Evolutionary conservation across 2,329 filamentous ascomycete species (phyloP).

Genomic region (Aquanectria penicillioides): DNA sequence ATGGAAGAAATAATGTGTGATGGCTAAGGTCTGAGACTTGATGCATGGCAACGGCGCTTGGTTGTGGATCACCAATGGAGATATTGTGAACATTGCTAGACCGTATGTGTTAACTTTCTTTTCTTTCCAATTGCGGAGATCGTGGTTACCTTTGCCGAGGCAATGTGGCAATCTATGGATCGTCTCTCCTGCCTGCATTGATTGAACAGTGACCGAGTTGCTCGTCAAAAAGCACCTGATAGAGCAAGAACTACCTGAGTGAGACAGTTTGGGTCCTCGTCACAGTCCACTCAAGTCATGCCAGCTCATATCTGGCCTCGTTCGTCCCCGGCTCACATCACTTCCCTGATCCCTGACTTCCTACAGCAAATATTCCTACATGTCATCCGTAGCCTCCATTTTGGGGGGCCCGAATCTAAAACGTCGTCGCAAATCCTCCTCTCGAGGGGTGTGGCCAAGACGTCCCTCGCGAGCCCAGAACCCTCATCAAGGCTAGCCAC

Average conservation of each 20-base stretch:
- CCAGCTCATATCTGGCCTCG: too few species aligned
- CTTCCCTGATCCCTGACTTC: background rate
- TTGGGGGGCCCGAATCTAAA: slow-evolving; percentile 24
- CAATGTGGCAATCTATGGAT: background rate
- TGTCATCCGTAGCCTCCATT: slow-evolving; percentile 2
- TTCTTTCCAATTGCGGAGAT: background rate
- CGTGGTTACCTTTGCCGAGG: background rate
- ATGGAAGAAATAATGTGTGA: slow-evolving; percentile 36
- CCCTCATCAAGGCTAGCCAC: slow-evolving; percentile 15
- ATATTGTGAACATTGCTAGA: slow-evolving; percentile 18
- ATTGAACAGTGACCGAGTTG: background rate
- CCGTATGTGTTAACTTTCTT: slow-evolving; percentile 20
- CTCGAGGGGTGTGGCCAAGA: slow-evolving; percentile 38
- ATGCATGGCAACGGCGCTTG: slow-evolving; percentile 26
- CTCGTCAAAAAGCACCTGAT: background rate
- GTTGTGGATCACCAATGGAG: slow-evolving; percentile 16
- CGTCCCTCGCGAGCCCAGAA: slow-evolving; percentile 26
- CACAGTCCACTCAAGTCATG: background rate
- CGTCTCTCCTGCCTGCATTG: background rate
- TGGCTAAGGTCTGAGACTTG: slow-evolving; percentile 3
- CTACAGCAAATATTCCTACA: slow-evolving; percentile 8
- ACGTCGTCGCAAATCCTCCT: slow-evolving; percentile 44
- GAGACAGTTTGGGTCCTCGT: background rate
- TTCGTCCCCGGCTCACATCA: too few species aligned
- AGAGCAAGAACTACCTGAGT: slow-evolving; percentile 15